Evolutionary conservation across 441 rosid genomes (phyloP).

Genomic region (Biscutella laevigata): DNA sequence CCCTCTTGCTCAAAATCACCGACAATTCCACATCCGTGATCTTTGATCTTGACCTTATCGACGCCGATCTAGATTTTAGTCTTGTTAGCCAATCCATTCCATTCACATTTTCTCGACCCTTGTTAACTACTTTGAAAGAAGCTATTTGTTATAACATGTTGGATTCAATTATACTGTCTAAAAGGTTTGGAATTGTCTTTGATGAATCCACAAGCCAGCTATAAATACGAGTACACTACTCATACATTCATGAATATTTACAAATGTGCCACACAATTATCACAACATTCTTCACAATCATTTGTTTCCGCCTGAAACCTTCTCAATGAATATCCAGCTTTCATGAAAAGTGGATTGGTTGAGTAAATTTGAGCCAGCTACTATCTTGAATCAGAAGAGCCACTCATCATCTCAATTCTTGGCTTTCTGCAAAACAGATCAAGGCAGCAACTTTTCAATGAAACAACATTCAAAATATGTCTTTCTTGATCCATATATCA

Average conservation of each 20-base stretch:
- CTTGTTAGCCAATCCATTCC: background rate
- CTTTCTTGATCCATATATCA: background rate
- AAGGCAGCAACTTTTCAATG: too few species aligned
- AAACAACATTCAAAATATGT: background rate
- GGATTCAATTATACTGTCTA: background rate
- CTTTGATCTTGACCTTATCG: conserved; percentile 4
- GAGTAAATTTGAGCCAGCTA: conserved; percentile 11
- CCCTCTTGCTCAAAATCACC: background rate
- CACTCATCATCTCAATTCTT: conserved; percentile 11
- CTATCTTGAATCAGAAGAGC: background rate
- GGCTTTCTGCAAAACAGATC: conserved; percentile 23
- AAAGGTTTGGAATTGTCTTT: background rate
- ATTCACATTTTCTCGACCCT: too few species aligned
- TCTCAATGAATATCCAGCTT: conserved; percentile 16
- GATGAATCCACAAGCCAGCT: conserved; percentile 11
- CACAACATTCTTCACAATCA: conserved; percentile 15
- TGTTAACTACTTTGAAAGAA: too few species aligned
- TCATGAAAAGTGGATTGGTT: conserved; percentile 7
- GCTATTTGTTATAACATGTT: too few species aligned
- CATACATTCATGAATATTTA: conserved; percentile 21
- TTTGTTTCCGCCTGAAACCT: conserved; percentile 10
- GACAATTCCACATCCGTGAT: background rate
- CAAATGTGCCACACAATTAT: conserved; percentile 20
- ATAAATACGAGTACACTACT: conserved; percentile 3
- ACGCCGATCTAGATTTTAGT: background rate